Evolutionary conservation across 2,329 filamentous ascomycete genomes (phyloP).

Genomic region (Cadophora sp.): DNA sequence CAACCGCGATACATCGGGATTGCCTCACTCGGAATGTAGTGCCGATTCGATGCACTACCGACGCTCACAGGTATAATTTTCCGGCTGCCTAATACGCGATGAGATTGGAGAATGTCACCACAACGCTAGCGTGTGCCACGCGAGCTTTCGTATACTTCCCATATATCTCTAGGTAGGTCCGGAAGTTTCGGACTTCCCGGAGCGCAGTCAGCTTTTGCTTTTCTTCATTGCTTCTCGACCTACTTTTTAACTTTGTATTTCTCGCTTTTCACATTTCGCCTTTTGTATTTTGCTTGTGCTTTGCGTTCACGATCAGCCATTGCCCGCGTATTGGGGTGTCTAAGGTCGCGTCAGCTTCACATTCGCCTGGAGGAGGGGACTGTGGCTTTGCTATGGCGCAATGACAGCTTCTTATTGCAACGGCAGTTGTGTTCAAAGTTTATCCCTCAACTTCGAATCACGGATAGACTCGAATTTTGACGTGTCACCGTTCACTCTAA

Average conservation of each 20-base stretch:
- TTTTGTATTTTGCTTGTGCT: neutral
- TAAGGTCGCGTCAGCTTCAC: neutral
- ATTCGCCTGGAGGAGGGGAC: no score
- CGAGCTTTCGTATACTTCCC: conserved; percentile 5
- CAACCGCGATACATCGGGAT: neutral
- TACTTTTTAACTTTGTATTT: neutral
- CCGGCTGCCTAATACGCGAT: neutral
- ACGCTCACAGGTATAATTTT: neutral
- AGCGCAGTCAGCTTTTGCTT: neutral
- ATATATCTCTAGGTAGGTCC: conserved; percentile 3
- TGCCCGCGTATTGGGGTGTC: neutral
- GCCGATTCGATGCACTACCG: neutral
- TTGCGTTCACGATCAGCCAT: neutral
- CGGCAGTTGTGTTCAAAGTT: neutral
- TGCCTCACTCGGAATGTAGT: neutral
- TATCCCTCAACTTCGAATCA: neutral
- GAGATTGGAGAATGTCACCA: conserved; percentile 3
- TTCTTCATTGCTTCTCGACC: neutral
- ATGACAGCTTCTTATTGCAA: neutral
- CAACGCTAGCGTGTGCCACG: neutral
- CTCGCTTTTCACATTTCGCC: neutral
- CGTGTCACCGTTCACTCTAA: neutral
- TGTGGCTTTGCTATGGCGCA: neutral
- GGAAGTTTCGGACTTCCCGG: neutral
- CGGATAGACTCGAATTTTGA: neutral